Conservation (phyloP, 345 rosid species). For the Garcia nutans region DNA sequence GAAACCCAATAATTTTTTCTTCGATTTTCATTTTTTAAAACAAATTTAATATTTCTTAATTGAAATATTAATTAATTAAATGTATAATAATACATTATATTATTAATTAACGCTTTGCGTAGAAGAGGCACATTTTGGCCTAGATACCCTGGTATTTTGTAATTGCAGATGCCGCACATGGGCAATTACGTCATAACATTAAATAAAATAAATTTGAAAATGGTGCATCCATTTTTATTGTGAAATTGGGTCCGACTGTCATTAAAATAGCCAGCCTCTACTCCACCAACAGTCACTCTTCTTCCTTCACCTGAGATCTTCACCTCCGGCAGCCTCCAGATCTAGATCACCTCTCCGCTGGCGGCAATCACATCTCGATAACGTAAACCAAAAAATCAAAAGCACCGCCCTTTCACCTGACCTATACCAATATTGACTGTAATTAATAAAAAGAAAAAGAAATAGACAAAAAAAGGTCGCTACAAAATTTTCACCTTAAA, state of each 20-base stretch:
- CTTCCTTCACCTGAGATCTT: neutral
- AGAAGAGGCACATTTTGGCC: no score
- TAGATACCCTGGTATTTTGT: neutral
- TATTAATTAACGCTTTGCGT: no score
- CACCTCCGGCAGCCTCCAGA: neutral
- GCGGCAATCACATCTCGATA: no score
- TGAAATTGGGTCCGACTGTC: neutral
- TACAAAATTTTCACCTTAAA: neutral
- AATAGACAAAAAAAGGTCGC: neutral
- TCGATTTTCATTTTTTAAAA: no score
- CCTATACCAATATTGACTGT: neutral
- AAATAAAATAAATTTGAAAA: neutral
- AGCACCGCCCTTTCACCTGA: neutral
- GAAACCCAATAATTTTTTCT: neutral
- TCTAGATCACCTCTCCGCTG: neutral
- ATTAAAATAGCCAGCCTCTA: neutral
- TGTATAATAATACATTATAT: no score
- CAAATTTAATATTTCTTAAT: no score
- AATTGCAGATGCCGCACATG: neutral
- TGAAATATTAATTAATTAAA: no score
- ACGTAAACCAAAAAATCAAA: no score
- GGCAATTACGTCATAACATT: neutral
- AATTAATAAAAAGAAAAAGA: neutral
- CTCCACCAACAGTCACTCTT: neutral
- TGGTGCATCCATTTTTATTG: neutral